A percentile compares a stretch with the other conserved stretches of the same genome.
Conservation (phyloP, 352 stramenopile genomes). For the Aphanomyces astaci region DNA sequence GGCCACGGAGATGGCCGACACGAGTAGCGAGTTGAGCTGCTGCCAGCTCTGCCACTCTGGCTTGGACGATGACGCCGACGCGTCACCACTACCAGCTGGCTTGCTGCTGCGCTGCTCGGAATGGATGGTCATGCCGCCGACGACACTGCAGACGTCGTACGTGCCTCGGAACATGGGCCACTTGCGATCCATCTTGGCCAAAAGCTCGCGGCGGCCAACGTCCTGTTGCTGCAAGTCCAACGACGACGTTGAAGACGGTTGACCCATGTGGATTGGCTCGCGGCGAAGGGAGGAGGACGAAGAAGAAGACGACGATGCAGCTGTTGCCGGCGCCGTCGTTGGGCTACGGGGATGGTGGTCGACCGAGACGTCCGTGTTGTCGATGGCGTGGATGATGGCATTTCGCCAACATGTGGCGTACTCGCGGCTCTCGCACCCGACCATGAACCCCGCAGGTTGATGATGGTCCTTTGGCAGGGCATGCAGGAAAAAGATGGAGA, state of each 20-base stretch:
- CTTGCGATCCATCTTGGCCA: conserved; percentile 12
- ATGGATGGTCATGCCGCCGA: conserved; percentile 7
- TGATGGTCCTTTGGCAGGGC: background rate
- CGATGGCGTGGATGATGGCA: conserved; percentile 11
- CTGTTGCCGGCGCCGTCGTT: background rate
- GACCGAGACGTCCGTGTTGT: background rate
- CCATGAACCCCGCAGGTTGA: background rate
- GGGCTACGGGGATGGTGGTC: background rate
- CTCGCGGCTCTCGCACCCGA: conserved; percentile 7
- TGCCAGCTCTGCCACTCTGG: conserved; percentile 26
- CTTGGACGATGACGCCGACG: background rate
- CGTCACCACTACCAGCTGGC: too few species aligned
- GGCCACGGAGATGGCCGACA: conserved; percentile 44
- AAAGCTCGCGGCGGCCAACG: background rate
- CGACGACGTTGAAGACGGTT: background rate
- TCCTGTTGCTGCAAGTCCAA: conserved; percentile 11
- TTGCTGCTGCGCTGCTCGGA: conserved; percentile 1
- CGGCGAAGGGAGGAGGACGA: too few species aligned
- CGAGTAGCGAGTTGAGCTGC: conserved; percentile 49
- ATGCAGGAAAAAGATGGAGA: conserved; percentile 12
- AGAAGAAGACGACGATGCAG: too few species aligned
- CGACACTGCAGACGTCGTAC: conserved; percentile 9
- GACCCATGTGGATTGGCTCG: background rate
- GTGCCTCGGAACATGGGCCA: conserved; percentile 15
- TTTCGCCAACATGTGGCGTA: background rate